Conservation (phyloP, 495 filamentous ascomycete species). For the Xylaria bambusicola region DNA sequence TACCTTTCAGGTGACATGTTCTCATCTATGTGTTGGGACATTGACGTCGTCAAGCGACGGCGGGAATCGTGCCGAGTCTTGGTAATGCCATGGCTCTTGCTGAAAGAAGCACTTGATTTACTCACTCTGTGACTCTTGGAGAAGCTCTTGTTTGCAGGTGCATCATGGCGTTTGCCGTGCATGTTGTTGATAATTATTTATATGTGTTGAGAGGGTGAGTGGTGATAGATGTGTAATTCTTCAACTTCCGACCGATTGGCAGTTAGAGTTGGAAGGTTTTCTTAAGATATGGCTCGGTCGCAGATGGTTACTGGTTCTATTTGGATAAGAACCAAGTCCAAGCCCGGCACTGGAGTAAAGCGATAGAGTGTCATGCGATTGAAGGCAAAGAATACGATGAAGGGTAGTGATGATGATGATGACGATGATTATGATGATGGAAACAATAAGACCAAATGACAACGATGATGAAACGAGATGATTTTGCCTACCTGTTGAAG, state of each 20-base stretch:
- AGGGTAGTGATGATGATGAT: not conserved
- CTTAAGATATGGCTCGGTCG: constrained; percentile 14
- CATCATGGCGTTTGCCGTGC: constrained; percentile 47
- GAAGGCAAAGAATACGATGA: too few species aligned
- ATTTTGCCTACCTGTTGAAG: constrained; percentile 15
- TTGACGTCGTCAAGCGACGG: constrained; percentile 43
- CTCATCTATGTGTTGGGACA: constrained; percentile 27
- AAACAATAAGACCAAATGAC: not conserved
- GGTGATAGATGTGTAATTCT: not conserved
- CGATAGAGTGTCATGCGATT: constrained; percentile 3
- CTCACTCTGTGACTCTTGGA: constrained; percentile 42
- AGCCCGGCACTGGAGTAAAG: not conserved
- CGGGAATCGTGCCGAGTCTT: constrained; percentile 47
- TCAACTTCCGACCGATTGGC: not conserved
- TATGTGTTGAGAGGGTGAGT: constrained; percentile 2
- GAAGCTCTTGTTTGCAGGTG: constrained; percentile 42
- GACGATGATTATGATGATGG: not conserved
- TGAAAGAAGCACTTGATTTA: constrained; percentile 49
- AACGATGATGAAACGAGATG: constrained; percentile 4
- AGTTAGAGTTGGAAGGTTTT: not conserved
- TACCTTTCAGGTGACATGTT: constrained; percentile 40
- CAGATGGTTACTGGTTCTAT: not conserved
- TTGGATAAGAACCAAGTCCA: not conserved
- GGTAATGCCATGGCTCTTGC: constrained; percentile 46
- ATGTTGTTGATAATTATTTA: constrained; percentile 18